A percentile compares a stretch with the other conserved stretches of the same genome.
These are phyloP conservation scores for Hirsutella thompsonii DNA, from an alignment of 2,329 filamentous ascomycete species.

Conservation along the genomic window DNA sequence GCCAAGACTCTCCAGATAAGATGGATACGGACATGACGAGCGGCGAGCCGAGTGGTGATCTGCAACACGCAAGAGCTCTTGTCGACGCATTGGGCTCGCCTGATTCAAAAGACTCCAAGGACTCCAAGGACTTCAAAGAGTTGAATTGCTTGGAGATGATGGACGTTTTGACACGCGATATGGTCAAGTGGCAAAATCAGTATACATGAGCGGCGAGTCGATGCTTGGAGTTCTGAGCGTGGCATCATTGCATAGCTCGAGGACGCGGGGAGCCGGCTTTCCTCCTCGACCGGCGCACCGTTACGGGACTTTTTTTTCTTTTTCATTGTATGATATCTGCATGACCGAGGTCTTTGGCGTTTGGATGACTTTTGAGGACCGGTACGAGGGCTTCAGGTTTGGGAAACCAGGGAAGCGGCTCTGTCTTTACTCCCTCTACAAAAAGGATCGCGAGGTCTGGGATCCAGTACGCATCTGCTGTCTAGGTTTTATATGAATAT, in stretches of 20 bases:
- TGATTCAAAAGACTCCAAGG: conserved; percentile 50
- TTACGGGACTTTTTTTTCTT: neutral
- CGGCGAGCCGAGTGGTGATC: conserved; percentile 14
- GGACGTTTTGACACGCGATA: conserved; percentile 67
- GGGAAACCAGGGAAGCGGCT: neutral
- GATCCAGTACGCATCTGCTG: neutral
- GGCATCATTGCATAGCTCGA: neutral
- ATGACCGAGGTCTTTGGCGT: conserved; percentile 3
- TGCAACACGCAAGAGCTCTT: conserved; percentile 10
- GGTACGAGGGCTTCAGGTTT: conserved; percentile 2
- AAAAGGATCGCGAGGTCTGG: neutral
- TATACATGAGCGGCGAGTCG: conserved; percentile 27
- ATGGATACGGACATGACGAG: conserved; percentile 22
- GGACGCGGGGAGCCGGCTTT: neutral
- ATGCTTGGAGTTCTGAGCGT: neutral
- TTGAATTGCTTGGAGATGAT: conserved; percentile 80
- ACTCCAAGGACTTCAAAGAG: conserved; percentile 52
- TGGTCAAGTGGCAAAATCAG: conserved; percentile 76
- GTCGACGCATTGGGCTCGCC: conserved; percentile 11
- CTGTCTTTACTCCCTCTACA: neutral
- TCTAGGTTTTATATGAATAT: conserved; percentile 1
- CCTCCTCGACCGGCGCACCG: neutral
- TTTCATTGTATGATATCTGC: conserved; percentile 5
- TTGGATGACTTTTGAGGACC: conserved; percentile 4
- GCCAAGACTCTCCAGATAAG: conserved; percentile 23